A percentile compares a stretch with the other conserved stretches of the same genome.
phyloP scores from a whole-genome alignment of 139 green algal species.

The Chlorella sp. region DNA sequence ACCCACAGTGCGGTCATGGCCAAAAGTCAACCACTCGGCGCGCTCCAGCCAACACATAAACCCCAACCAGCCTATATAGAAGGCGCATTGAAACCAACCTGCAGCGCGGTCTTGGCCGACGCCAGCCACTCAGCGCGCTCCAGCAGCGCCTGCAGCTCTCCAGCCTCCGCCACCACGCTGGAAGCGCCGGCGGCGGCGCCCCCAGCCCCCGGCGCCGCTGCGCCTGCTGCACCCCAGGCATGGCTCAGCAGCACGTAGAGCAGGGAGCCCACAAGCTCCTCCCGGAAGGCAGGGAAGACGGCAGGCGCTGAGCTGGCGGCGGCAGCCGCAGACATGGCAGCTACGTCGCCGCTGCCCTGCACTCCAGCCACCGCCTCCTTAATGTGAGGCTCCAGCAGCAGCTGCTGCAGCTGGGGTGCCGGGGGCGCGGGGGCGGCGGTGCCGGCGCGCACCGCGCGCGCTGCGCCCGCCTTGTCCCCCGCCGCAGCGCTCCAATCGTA shows the following conservation, averaged over 20 bases:
- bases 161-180: conserved; percentile 14
- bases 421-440: background rate
- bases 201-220: background rate
- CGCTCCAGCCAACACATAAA: too few relatives aligned
- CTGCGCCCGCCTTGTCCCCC: background rate
- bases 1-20: too few relatives aligned
- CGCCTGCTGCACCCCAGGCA: background rate
- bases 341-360: conserved; percentile 3
- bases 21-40: too few relatives aligned
- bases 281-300: conserved; percentile 51
- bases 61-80: background rate
- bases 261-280: conserved; percentile 58
- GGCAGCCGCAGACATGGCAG: background rate
- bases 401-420: conserved; percentile 39
- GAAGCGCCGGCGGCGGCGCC: background rate
- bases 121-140: conserved; percentile 61
- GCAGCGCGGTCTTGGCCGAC: conserved; percentile 60
- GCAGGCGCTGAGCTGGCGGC: conserved; percentile 5
- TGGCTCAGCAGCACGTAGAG: conserved; percentile 55
- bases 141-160: conserved; percentile 24
- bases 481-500: conserved; percentile 40
- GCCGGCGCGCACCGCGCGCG: background rate
- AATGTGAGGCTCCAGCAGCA: conserved; percentile 23
- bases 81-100: conserved; percentile 12
- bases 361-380: conserved; percentile 28